Evolutionary conservation across 179 eudicot genomes (phyloP), one percentile per base, ranked within the genome.

Genomic region (Spergularia azorica): DNA sequence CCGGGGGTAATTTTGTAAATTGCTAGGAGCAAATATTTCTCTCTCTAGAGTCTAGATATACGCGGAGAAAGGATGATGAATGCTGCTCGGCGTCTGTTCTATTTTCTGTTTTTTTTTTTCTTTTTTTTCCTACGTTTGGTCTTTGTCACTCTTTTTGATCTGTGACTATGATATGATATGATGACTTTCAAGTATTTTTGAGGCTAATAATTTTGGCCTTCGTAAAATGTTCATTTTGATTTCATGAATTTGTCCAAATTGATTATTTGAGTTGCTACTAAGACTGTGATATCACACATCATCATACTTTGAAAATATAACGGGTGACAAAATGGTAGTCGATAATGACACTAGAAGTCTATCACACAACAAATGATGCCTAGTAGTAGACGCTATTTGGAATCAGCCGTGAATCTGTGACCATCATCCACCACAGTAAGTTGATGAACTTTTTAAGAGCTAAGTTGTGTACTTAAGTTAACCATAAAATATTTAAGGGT

Each of bases 31-130:
- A 79, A 73, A 74, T 83, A 83, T 83, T 83, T 79, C 83, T 72
- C 14, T 54, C 80, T 77, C 80, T 13, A 3, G 32, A 32, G 5
- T 1, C 9, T 43, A 43, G 8, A 46, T 3, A 36, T 63, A 72
- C 60, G 84, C 80, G 85, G 85, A 74, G 85, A 79, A 55, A 73
- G 86, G 80, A 83, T 73, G 76, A 80, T 83, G 86, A 83, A 80
- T 79, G 86, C 79, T 79, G 32, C 72, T 68, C 79, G 81, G 79
- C 81, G 72, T 77, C 71, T 54, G 36, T 68, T 43, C 69, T 15
- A 72, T 77, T 58, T 8, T 7, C 55, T 46, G 64, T 43, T 68
- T 59, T 63, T 0, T 39, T 17, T 10, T n/a, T 11, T 5, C 2
- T 48, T 41, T 58, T 39, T 21, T 1, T 38, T 3, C 0, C 38